Evolutionary conservation across 176 grass and related monocot genomes (phyloP), one percentile per base, ranked within the genome.

Genomic region (Poa annua): DNA sequence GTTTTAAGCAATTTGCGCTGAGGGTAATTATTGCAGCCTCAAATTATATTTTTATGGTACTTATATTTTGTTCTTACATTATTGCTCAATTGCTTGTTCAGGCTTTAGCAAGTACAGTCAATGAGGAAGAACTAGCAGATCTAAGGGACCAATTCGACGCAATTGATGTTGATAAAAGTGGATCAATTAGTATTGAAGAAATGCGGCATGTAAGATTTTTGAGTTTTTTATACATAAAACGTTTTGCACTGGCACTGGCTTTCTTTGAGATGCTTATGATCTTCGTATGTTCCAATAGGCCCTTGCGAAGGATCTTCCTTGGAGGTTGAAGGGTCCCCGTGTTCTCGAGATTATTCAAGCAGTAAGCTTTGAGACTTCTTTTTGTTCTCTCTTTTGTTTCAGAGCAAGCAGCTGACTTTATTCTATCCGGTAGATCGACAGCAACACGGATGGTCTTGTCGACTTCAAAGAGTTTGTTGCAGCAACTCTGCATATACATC

Each of bases 81-180:
- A 50, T 76, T 78, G 5, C n/a, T 80, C 59, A 66, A 33, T 82
- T 78, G 29, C 51, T 67, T 51, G 24, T 76, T 81, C 81, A 99
- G 96, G 96, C 96, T 75, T 83, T 99, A 74, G 96, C 96, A 42
- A 99, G 93, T 77, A 96, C 91, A 2, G 87, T 99, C 34, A 86
- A 99, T 49, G 91, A 99, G 66, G 92, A 92, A 65, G 96, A 99
- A 81, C 79, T 99, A 75, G 87, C 96, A 0, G 83, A 92, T 90
- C 70, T 99, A 6, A 93, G 85, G 88, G 96, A 99, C 67, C 96
- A 99, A 77, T 99, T 99, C 33, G 91, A 99, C 65, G 91, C 93
- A 73, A 99, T 99, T 56, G 96, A 99, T 71, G 88, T 99, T 82
- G 96, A 99, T 82, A 99, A 99, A 92, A 99, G 77, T 88, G 96